Evolutionary conservation across 257 asterid species (phyloP), one percentile per base, ranked within the genome.

Genomic region (Petunia axillaris): DNA sequence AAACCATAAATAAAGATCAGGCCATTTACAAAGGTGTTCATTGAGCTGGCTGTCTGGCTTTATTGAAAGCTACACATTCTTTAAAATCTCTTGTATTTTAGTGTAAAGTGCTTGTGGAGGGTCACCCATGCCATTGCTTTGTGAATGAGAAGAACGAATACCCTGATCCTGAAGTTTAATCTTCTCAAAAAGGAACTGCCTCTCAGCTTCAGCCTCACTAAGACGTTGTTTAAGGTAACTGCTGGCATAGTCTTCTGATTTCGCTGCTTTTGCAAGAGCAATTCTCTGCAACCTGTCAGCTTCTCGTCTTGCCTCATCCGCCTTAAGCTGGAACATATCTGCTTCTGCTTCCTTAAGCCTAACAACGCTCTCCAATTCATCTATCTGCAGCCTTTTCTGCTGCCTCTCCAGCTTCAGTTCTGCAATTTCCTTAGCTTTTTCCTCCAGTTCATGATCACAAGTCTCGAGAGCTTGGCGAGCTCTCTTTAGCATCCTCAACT

Each of bases 151-250:
- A 1, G 91, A 82, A 73, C 97, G 87, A 0, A 94, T 85, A 82
- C 62, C 39, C 25, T 93, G 89, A 80, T 93, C 97, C 77, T 95
- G 97, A 79, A 95, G 94, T 89, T 93, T 95, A 39, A 95, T 88
- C 83, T 93, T 95, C 88, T 95, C 97, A 16, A 93, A 91, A 79
- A 95, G 58, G 82, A 89, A 92, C 81, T 93, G 97, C 79, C 88
- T 95, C 94, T 95, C 99, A 14, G 97, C 97, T 88, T 95, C 99
- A 5, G 99, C 99, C 84, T 95, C 99, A 2, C 88, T 97, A 85
- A 95, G 81, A 50, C 97, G 90, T 79, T 93, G 99, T 84, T 95
- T 92, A 48, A 95, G 93, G 80, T 95, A 95, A 81, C 95, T 85
- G 83, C 97, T 93, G 1, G 97, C 92, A 52, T 93, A 95, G 78